Conservation (phyloP, 2,329 filamentous ascomycete species). For the Amauroascus verrucosus region DNA sequence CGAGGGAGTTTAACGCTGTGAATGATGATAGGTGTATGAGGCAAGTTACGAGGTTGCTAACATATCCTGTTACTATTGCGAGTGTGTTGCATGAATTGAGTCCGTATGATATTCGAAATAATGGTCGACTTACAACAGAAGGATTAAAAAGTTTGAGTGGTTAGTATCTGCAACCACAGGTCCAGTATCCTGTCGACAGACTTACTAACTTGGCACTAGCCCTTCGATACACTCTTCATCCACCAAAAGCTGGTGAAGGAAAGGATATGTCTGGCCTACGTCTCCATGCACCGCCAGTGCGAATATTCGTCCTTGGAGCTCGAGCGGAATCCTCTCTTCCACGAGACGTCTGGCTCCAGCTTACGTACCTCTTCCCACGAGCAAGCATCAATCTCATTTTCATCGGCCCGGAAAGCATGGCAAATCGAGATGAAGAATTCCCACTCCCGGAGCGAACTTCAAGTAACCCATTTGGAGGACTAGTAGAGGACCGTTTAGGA, state of each 20-base stretch:
- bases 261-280: conserved; percentile 66
- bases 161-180: conserved; percentile 38
- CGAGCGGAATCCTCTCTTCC: conserved; percentile 96
- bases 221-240: conserved; percentile 85
- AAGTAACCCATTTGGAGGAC: conserved; percentile 81
- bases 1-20: conserved; percentile 79
- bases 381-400: conserved; percentile 85
- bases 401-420: conserved; percentile 92
- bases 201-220: conserved; percentile 42
- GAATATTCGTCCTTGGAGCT: conserved; percentile 86
- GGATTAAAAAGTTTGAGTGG: conserved; percentile 89
- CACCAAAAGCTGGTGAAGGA: conserved; percentile 67
- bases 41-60: conserved; percentile 84
- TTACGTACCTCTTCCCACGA: conserved; percentile 89
- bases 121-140: conserved; percentile 69
- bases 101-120: conserved; percentile 71
- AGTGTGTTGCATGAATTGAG: conserved; percentile 91
- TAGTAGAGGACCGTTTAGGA: conserved; percentile 83
- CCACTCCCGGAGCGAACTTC: conserved; percentile 78
- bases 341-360: conserved; percentile 84
- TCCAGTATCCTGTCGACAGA: conserved; percentile 13
- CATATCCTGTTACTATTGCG: conserved; percentile 84
- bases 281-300: conserved; percentile 74
- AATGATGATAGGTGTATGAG: conserved; percentile 84
- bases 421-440: conserved; percentile 85